Percentiles rank a stretch among this genome's conserved stretches.
Evolutionary conservation across 768 basidiomycete genomes (phyloP).

Genomic region (Boletus rex-veris): DNA sequence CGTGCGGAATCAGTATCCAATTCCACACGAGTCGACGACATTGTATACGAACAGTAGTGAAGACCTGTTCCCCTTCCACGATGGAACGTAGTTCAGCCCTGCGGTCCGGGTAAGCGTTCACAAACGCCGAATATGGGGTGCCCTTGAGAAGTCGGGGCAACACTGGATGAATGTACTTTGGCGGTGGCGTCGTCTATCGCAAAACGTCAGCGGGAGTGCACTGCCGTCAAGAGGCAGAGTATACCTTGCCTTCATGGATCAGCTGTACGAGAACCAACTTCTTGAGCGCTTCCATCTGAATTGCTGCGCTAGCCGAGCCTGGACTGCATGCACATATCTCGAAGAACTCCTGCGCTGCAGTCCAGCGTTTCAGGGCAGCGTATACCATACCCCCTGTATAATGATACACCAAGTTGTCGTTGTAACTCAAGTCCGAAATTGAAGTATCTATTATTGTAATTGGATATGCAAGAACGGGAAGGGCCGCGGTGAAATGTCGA

Average conservation of each 20-base stretch:
- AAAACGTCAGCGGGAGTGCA: neutral
- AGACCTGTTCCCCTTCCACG: constrained; percentile 54
- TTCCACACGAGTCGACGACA: neutral
- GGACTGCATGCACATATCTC: constrained; percentile 74
- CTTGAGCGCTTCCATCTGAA: constrained; percentile 86
- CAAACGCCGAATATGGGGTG: constrained; percentile 62
- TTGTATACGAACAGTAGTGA: constrained; percentile 45
- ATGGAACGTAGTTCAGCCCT: constrained; percentile 42
- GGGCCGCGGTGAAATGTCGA: constrained; percentile 50
- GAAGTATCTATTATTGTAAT: constrained; percentile 61
- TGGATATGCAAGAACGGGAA: constrained; percentile 58
- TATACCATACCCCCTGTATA: constrained; percentile 75
- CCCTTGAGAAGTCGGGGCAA: constrained; percentile 62
- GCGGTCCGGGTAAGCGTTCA: constrained; percentile 62
- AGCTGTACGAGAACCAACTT: constrained; percentile 78
- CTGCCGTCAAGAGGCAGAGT: neutral
- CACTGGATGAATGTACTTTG: constrained; percentile 67
- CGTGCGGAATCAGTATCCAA: constrained; percentile 4
- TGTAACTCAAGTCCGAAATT: constrained; percentile 66
- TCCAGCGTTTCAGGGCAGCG: constrained; percentile 59
- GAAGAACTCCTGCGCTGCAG: constrained; percentile 70
- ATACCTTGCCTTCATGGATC: constrained; percentile 72
- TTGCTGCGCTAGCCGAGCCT: constrained; percentile 52
- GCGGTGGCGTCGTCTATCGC: constrained; percentile 42
- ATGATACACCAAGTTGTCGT: constrained; percentile 82